Conservation (phyloP, 441 rosid genomes). For the Populus hybrid region DNA sequence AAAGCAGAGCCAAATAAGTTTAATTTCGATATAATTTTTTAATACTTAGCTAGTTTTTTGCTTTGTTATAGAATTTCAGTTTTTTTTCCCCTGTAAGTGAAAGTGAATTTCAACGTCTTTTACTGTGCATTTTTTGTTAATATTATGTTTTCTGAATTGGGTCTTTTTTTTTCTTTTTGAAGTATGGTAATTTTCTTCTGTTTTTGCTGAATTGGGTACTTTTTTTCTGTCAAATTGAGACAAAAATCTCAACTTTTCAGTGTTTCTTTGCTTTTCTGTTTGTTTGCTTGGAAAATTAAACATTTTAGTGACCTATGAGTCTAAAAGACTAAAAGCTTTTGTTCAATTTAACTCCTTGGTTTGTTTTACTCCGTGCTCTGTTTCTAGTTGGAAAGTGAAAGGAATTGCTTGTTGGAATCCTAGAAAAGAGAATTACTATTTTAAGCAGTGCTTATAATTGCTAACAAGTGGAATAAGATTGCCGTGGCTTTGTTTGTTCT, state of each 20-base stretch:
- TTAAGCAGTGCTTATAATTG: background rate
- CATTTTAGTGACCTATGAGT: background rate
- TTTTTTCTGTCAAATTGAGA: background rate
- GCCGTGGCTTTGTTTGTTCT: too few species aligned
- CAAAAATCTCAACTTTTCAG: background rate
- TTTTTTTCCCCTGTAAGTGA: background rate
- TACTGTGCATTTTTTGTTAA: background rate
- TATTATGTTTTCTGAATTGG: background rate
- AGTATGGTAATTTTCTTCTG: background rate
- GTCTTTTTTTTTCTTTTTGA: background rate
- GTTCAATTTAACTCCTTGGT: background rate
- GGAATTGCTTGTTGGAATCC: background rate
- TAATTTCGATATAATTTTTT: too few species aligned
- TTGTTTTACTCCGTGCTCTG: background rate
- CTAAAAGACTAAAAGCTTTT: background rate
- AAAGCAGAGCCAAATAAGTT: background rate
- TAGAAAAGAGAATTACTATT: background rate
- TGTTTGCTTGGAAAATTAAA: background rate
- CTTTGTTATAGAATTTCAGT: background rate
- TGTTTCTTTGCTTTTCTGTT: background rate
- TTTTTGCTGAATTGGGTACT: background rate
- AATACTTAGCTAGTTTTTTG: too few species aligned
- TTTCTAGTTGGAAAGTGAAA: background rate
- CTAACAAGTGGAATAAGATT: background rate
- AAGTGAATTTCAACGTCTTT: background rate